phyloP scores from a whole-genome alignment of 176 grass and related monocot species.

The Hyparrhenia diplandra region DNA sequence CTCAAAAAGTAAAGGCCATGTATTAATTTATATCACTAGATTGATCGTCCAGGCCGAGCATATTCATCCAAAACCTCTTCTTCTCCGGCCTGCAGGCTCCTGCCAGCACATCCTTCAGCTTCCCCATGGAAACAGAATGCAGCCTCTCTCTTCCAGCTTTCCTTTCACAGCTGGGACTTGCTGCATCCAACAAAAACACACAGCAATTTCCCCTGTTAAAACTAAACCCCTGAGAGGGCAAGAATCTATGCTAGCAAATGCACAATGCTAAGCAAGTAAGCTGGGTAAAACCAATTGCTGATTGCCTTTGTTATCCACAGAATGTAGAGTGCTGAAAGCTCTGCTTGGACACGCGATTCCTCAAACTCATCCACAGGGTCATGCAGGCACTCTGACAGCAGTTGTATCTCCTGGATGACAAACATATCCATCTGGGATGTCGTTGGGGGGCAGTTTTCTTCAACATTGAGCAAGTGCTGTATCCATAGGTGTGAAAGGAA shows the following conservation, averaged over 20 bases:
- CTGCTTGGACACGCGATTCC: background rate
- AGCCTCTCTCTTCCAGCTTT: slow-evolving; percentile 30
- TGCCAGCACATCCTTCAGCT: slow-evolving; percentile 23
- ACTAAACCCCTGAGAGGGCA: background rate
- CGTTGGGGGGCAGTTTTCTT: background rate
- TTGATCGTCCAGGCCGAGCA: slow-evolving; percentile 19
- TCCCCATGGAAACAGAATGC: background rate
- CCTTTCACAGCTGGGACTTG: slow-evolving; percentile 23
- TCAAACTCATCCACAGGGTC: slow-evolving; percentile 22
- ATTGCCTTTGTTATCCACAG: slow-evolving; percentile 38
- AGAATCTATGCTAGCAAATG: background rate
- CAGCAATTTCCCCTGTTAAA: background rate
- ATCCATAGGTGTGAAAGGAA: slow-evolving; percentile 75
- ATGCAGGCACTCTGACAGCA: slow-evolving; percentile 42
- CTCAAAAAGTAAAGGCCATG: background rate
- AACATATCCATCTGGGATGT: slow-evolving; percentile 43
- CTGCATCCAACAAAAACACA: slow-evolving; percentile 22
- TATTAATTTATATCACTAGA: background rate
- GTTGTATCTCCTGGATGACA: slow-evolving; percentile 52
- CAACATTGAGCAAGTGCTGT: slow-evolving; percentile 22
- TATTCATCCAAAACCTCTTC: slow-evolving; percentile 16
- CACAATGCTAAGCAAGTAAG: background rate
- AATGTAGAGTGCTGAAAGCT: slow-evolving; percentile 33
- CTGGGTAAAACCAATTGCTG: background rate
- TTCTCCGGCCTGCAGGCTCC: slow-evolving; percentile 26